These are phyloP conservation scores for Taphrina deformans DNA, from an alignment of 1,139 yeast genomes.

Conservation along the genomic window DNA sequence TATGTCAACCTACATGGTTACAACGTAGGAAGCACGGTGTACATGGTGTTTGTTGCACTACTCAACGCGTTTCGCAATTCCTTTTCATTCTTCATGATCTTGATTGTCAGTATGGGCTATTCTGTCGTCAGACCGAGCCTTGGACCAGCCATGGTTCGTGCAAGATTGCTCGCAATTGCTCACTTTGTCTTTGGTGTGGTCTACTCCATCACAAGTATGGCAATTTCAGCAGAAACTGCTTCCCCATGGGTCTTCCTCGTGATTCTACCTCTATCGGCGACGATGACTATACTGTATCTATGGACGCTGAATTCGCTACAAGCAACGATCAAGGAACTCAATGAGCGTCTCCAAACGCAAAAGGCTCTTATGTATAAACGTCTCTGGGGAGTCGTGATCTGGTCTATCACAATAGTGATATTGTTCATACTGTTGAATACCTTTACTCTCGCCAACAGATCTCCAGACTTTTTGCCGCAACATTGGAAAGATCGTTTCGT, in stretches of 20 bases:
- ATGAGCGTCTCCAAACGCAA: constrained; percentile 85
- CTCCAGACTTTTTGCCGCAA: constrained; percentile 74
- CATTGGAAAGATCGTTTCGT: constrained; percentile 91
- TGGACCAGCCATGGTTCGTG: constrained; percentile 73
- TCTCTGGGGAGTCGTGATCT: constrained; percentile 71
- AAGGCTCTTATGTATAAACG: constrained; percentile 83
- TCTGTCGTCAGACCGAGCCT: constrained; percentile 86
- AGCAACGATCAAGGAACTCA: constrained; percentile 66
- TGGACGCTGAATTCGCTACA: constrained; percentile 72
- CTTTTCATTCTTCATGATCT: constrained; percentile 79
- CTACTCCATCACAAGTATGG: constrained; percentile 69
- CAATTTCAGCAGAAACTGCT: constrained; percentile 53
- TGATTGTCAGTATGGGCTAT: constrained; percentile 86
- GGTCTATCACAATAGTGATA: constrained; percentile 59
- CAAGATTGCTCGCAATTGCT: constrained; percentile 71
- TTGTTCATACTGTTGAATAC: constrained; percentile 72
- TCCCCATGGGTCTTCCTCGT: constrained; percentile 44
- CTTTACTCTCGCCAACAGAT: constrained; percentile 70
- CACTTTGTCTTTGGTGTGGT: constrained; percentile 70
- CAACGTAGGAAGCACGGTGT: constrained; percentile 63
- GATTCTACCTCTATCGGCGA: constrained; percentile 67
- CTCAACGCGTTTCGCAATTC: constrained; percentile 80
- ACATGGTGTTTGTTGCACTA: constrained; percentile 73
- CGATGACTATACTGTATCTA: constrained; percentile 72
- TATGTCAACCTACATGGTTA: constrained; percentile 65